Percentiles rank a stretch among this genome's conserved stretches.
phyloP scores from a whole-genome alignment of 371 early-diverging fungal genomes.

The Apophysomyces trapeziformis region DNA sequence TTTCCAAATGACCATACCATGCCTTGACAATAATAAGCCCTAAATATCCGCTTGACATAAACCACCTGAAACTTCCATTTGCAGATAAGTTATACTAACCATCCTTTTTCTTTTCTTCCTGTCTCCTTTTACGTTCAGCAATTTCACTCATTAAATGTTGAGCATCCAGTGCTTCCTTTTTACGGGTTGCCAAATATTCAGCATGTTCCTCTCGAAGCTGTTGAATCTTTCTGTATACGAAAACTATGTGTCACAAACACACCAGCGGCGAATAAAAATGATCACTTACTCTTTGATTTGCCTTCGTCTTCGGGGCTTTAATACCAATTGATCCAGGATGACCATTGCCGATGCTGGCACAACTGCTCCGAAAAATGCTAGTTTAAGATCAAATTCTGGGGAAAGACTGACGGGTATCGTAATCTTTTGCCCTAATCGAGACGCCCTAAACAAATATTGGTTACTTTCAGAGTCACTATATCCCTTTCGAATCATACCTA shows the following conservation, averaged over 20 bases:
- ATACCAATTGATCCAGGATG: constrained; percentile 69
- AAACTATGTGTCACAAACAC: background rate
- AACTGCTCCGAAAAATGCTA: constrained; percentile 70
- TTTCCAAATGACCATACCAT: constrained; percentile 80
- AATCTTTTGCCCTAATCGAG: constrained; percentile 84
- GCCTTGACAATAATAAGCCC: constrained; percentile 90
- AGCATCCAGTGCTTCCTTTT: constrained; percentile 82
- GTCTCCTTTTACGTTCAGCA: constrained; percentile 68
- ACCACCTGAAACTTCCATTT: background rate
- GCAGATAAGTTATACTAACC: constrained; percentile 23
- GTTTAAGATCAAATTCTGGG: constrained; percentile 67
- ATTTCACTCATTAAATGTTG: constrained; percentile 71
- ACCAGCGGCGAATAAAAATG: background rate
- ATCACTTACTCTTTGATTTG: constrained; percentile 62
- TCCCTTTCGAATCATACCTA: constrained; percentile 47
- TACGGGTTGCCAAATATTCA: constrained; percentile 70
- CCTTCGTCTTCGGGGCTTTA: constrained; percentile 71
- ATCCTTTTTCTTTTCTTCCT: constrained; percentile 71
- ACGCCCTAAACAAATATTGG: constrained; percentile 51
- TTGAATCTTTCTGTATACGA: constrained; percentile 63
- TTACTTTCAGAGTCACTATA: background rate
- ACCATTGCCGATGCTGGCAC: constrained; percentile 69
- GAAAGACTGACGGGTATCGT: constrained; percentile 83
- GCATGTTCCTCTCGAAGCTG: constrained; percentile 80
- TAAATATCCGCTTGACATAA: constrained; percentile 15